Evolutionary conservation across 2,329 filamentous ascomycete species (phyloP), one percentile per base, ranked within the genome.

Genomic region (Kalmusia sp.): DNA sequence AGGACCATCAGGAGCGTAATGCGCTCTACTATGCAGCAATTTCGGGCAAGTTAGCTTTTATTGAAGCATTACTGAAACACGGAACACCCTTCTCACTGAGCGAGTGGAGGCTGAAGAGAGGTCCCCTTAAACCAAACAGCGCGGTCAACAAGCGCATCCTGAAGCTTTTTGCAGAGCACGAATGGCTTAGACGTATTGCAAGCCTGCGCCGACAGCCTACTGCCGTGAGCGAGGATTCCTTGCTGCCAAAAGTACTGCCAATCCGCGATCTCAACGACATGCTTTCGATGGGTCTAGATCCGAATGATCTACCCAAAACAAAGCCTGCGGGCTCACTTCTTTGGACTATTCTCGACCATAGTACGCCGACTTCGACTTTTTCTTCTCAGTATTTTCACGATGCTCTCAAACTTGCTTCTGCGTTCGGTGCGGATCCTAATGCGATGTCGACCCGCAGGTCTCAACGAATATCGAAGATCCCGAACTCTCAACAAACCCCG

Each of bases 11-110:
- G 30, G 57, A 60, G 14, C 56, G 47, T 0, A 64, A 66, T 28
- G 68, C 70, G 2, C 39, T 73, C 9, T 64, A 62, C 56, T 71
- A 68, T 48, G 68, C 70, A 7, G 62, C 61, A 4, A 67, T 58
- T 6, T 19, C 65, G 38, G 55, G 61, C 14, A 73, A 72, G 38
- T 52, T 52, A 2, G 8, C 43, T 4, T 73, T 72, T 28, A 67
- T 71, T 1, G 49, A 63, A 27, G 55, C 52, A 5, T 38, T 73
- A 19, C 56, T 73, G n/a, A 61, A 62, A 53, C 40, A 58, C 22
- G 68, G 69, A n/a, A 64, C 68, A 15, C 47, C 62, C 4, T 64
- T 71, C 33, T 33, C 43, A 1, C 54, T 71, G n/a, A 51, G 64
- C 27, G 62, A 70, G 3, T 72, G 70, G 70, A 51, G 43, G 2